Evolutionary conservation across 1,284 basidiomycete genomes (phyloP).

Genomic region (Irpex rosettiformis): DNA sequence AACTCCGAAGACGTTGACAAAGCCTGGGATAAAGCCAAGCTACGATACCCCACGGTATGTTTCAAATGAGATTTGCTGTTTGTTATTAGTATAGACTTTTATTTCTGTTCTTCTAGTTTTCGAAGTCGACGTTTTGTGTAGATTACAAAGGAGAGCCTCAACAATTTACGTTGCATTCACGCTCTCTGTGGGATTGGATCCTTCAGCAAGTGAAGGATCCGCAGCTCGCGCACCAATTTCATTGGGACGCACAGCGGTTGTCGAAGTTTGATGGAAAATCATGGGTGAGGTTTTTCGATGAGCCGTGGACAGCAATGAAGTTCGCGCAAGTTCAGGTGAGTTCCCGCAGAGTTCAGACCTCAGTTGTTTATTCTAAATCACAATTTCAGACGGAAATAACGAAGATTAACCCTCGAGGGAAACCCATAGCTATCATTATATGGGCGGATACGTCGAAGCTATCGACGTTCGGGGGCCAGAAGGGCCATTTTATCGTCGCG

Average conservation of each 20-base stretch:
- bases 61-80: not conserved
- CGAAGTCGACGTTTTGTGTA: conserved; percentile 8
- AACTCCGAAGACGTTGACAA: not conserved
- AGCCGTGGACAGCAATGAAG: conserved; percentile 28
- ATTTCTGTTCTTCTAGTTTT: conserved; percentile 14
- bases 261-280: conserved; percentile 21
- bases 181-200: conserved; percentile 27
- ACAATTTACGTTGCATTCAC: conserved; percentile 13
- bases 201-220: conserved; percentile 23
- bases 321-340: conserved; percentile 26
- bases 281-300: conserved; percentile 25
- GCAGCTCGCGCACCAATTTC: conserved; percentile 20
- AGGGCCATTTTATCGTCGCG: conserved; percentile 40
- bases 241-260: conserved; percentile 25
- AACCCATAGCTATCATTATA: conserved; percentile 27
- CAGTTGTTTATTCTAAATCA: too few relatives aligned
- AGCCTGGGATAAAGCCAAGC: conserved; percentile 4
- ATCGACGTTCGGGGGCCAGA: conserved; percentile 38
- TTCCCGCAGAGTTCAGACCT: too few relatives aligned
- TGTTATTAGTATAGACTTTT: not conserved
- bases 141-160: conserved; percentile 29
- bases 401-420: conserved; percentile 15
- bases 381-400: conserved; percentile 4
- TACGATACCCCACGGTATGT: conserved; percentile 4
- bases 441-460: conserved; percentile 44